Evolutionary conservation across 345 rosid species (phyloP), one percentile per base, ranked within the genome.

Genomic region (Eucalyptus cloeziana): DNA sequence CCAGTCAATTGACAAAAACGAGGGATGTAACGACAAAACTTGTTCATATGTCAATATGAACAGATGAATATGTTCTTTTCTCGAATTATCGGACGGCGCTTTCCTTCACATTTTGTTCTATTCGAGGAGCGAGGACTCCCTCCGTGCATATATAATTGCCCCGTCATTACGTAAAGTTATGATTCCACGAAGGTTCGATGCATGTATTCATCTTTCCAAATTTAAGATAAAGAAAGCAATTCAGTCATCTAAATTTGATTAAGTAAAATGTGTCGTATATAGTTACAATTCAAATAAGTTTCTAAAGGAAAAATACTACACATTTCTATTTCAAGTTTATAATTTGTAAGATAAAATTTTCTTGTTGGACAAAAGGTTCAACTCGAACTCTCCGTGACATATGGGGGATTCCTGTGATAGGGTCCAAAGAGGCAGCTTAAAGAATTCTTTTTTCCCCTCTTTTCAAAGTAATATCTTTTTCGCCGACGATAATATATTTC

Each of bases 401-500:
- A 58, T 1, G 64, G 1, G n/a, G 13, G 30, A 58, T 58, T 58
- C 64, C 64, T 58, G 25, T 25, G 14, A 25, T 58, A 25, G 6
- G 64, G 64, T 58, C 14, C 14, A 25, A 25, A 58, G 30, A 4
- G 64, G 3, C 1, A 58, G 13, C 13, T 58, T 58, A 1, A 58
- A 10, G 3, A 58, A 58, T 58, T 58, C 62, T 1, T 58, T 58
- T 25, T 58, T 58, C 2, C 6, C n/a, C 64, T 58, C 64, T 25
- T 58, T 58, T 58, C 64, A 58, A 58, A 58, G 64, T 58, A 4
- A 58, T 58, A 25, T 10, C 14, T 10, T 58, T 58, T 7, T 25
- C 3, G 64, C 64, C 2, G 0, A 25, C 1, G 2, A 5, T 24
- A 58, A 58, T 58, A 0, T 0, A 62, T 62, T 27, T 62, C 33